Evolutionary conservation across 202 grass and related monocot species (phyloP).

Genomic region (Carex sylvatica): DNA sequence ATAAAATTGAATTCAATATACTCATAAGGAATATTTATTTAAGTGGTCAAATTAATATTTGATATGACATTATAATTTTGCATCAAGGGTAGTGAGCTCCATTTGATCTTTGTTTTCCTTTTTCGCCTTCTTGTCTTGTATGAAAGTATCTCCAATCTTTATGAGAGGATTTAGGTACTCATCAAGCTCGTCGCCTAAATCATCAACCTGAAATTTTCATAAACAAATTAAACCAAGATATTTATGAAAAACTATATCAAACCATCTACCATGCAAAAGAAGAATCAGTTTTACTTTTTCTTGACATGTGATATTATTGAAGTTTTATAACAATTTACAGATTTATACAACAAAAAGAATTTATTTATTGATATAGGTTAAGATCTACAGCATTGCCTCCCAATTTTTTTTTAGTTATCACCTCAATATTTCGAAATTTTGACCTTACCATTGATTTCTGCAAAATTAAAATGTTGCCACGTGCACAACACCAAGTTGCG

Average conservation of each 20-base stretch:
- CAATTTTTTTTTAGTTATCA: no score
- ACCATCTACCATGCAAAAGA: not conserved
- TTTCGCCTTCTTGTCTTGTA: conserved; percentile 28
- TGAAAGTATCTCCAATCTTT: conserved; percentile 27
- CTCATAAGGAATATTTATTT: not conserved
- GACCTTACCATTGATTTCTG: no score
- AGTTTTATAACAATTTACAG: no score
- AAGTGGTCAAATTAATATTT: not conserved
- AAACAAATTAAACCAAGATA: not conserved
- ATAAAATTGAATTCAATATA: not conserved
- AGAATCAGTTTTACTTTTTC: not conserved
- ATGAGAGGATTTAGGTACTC: conserved; percentile 45
- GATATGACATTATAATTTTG: conserved; percentile 29
- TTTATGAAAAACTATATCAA: not conserved
- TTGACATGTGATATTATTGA: not conserved
- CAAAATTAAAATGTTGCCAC: no score
- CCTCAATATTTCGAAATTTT: no score
- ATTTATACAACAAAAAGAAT: no score
- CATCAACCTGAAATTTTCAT: conserved; percentile 43
- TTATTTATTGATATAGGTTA: not conserved
- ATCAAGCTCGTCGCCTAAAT: conserved; percentile 49
- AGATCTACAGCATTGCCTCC: not conserved
- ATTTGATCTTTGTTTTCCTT: conserved; percentile 31
- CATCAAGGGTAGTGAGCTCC: not conserved
- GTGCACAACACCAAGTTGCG: no score